Evolutionary conservation across 2,329 filamentous ascomycete species (phyloP).

Genomic region (Fusarium concolor): DNA sequence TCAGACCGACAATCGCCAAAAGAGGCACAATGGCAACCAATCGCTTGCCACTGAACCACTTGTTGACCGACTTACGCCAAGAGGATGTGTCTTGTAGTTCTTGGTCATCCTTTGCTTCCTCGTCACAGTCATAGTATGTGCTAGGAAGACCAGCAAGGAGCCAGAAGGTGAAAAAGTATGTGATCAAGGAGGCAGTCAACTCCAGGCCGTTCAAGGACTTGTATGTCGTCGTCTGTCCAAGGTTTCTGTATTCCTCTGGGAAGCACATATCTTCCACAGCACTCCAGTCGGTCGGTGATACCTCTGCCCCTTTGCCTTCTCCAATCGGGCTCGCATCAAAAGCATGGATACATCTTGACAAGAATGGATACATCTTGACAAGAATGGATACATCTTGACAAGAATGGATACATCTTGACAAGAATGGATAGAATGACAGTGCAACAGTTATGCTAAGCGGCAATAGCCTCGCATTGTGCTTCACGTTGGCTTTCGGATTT

Average conservation of each 20-base stretch:
- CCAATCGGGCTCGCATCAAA: slow-evolving; percentile 29
- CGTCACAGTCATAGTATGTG: neutral
- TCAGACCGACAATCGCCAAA: slow-evolving; percentile 1
- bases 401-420: no score
- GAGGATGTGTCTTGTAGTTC: neutral
- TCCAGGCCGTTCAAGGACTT: slow-evolving; percentile 13
- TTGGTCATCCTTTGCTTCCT: neutral
- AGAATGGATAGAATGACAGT: slow-evolving; percentile 43
- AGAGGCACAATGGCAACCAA: slow-evolving; percentile 7
- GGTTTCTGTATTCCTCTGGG: neutral
- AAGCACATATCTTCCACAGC: slow-evolving; percentile 29
- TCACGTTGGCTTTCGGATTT: neutral
- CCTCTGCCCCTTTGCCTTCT: slow-evolving; percentile 11
- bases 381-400: slow-evolving; percentile 41
- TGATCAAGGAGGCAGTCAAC: slow-evolving; percentile 13
- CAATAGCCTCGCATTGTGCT: slow-evolving; percentile 22
- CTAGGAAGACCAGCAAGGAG: slow-evolving; percentile 21
- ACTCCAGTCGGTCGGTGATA: slow-evolving; percentile 9
- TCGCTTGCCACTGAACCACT: slow-evolving; percentile 7
- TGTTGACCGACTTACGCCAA: slow-evolving; percentile 3
- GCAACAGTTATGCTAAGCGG: slow-evolving; percentile 20
- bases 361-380: slow-evolving; percentile 43
- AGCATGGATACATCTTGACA: no score
- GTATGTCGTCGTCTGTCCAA: slow-evolving; percentile 9
- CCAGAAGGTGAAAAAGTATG: slow-evolving; percentile 26